Percentiles rank a stretch among this genome's conserved stretches.
phyloP scores from a whole-genome alignment of 805 yeast genomes.

The Alloascoidea africana region DNA sequence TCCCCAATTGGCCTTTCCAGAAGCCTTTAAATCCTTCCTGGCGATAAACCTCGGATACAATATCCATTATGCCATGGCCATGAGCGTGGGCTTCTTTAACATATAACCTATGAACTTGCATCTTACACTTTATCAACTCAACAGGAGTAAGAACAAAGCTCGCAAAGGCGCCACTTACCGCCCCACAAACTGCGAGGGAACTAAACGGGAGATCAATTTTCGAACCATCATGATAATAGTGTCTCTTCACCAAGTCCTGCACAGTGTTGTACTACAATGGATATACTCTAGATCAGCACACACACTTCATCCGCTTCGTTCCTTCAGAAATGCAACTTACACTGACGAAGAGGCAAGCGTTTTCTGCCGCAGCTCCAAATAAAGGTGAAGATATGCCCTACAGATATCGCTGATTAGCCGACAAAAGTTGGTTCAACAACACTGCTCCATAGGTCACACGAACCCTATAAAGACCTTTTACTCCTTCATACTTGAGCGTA shows the following conservation, averaged over 20 bases:
- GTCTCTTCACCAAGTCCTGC: slow-evolving; percentile 20
- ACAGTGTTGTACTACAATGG: slow-evolving; percentile 37
- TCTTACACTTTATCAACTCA: slow-evolving; percentile 77
- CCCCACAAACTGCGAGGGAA: slow-evolving; percentile 54
- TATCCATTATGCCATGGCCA: slow-evolving; percentile 14
- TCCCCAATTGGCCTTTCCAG: slow-evolving; percentile 81
- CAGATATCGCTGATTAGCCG: no score
- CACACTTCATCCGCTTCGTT: no score
- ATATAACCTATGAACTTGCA: slow-evolving; percentile 49
- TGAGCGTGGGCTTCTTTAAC: slow-evolving; percentile 7
- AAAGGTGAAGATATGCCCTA: slow-evolving; percentile 68
- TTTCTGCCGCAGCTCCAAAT: slow-evolving; percentile 82
- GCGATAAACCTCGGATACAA: slow-evolving; percentile 25
- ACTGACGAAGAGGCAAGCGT: slow-evolving; percentile 57
- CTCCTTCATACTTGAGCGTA: slow-evolving; percentile 57
- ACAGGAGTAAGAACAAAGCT: slow-evolving; percentile 80
- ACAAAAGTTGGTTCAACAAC: background rate
- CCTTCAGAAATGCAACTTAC: slow-evolving; percentile 5
- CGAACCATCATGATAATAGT: background rate
- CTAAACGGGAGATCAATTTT: slow-evolving; percentile 19
- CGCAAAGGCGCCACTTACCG: slow-evolving; percentile 67
- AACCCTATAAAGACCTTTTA: slow-evolving; percentile 58
- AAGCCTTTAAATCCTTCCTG: slow-evolving; percentile 54
- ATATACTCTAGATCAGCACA: no score
- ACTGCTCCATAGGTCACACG: background rate